phyloP scores from a whole-genome alignment of 768 basidiomycete genomes.

The Tulasnella sp. region DNA sequence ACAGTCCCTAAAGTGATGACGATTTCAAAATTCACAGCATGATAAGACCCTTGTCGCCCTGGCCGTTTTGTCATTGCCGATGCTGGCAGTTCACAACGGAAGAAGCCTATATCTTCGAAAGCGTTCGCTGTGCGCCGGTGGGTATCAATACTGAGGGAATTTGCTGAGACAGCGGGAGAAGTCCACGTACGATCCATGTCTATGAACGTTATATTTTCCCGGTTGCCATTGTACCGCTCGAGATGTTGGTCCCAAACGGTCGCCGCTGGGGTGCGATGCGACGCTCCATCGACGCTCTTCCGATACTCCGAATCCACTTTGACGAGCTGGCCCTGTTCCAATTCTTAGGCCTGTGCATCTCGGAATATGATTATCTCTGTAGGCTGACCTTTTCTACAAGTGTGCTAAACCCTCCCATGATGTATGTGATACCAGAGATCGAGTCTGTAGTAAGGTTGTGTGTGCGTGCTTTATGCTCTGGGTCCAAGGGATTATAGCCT shows the following conservation, averaged over 20 bases:
- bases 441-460: neutral
- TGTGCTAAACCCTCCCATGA: neutral
- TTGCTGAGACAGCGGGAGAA: too few relatives aligned
- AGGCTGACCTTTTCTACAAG: neutral
- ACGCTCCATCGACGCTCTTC: neutral
- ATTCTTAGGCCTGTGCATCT: neutral
- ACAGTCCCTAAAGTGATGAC: slow-evolving; percentile 4
- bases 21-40: neutral
- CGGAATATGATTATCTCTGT: neutral
- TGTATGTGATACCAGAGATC: neutral
- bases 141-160: neutral
- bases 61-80: neutral
- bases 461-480: neutral
- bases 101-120: neutral
- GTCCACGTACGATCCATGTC: neutral
- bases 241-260: neutral
- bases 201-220: neutral
- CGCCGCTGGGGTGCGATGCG: neutral
- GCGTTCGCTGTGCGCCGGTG: neutral
- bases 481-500: neutral
- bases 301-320: neutral
- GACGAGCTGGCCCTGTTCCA: neutral
- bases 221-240: neutral
- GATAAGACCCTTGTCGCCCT: neutral
- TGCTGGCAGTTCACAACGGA: neutral